phyloP scores from a whole-genome alignment of 2,329 filamentous ascomycete species.

The Xylogone sp. region DNA sequence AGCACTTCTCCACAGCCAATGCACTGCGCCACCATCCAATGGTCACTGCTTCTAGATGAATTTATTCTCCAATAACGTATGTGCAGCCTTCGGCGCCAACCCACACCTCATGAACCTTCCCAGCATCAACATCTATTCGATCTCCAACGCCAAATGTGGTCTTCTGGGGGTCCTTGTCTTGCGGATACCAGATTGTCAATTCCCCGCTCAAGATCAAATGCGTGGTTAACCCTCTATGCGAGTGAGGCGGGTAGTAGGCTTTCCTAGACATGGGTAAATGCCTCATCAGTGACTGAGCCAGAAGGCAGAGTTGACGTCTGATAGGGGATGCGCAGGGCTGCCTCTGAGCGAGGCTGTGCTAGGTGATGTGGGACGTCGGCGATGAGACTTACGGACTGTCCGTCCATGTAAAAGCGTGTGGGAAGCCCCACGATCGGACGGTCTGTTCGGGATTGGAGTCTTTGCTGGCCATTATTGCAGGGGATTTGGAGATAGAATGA shows the following conservation, averaged over 20 bases:
- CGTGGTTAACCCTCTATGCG: slow-evolving; percentile 60
- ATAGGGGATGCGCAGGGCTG: slow-evolving; percentile 1
- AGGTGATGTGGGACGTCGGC: slow-evolving; percentile 1
- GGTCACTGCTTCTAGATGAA: slow-evolving; percentile 1
- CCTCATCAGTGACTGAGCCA: background rate
- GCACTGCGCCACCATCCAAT: background rate
- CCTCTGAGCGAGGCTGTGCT: slow-evolving; percentile 5
- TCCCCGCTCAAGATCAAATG: slow-evolving; percentile 64
- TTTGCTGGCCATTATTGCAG: background rate
- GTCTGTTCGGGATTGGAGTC: slow-evolving; percentile 43
- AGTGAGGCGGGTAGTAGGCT: slow-evolving; percentile 65
- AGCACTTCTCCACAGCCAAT: background rate
- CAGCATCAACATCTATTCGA: slow-evolving; percentile 63
- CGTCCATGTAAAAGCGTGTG: slow-evolving; percentile 67
- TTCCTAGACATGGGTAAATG: slow-evolving; percentile 43
- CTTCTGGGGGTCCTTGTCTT: slow-evolving; percentile 51
- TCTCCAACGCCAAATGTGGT: slow-evolving; percentile 57
- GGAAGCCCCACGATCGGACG: slow-evolving; percentile 67
- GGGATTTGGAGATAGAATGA: too few relatives aligned
- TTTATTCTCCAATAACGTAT: slow-evolving; percentile 59
- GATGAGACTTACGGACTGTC: slow-evolving; percentile 57
- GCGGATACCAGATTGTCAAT: slow-evolving; percentile 63
- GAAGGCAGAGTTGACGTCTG: background rate
- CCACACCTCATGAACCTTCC: slow-evolving; percentile 65
- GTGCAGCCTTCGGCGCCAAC: slow-evolving; percentile 63